A percentile compares a stretch with the other conserved stretches of the same genome.
phyloP scores from a whole-genome alignment of 805 yeast species.

The Komagataella pastoris region DNA sequence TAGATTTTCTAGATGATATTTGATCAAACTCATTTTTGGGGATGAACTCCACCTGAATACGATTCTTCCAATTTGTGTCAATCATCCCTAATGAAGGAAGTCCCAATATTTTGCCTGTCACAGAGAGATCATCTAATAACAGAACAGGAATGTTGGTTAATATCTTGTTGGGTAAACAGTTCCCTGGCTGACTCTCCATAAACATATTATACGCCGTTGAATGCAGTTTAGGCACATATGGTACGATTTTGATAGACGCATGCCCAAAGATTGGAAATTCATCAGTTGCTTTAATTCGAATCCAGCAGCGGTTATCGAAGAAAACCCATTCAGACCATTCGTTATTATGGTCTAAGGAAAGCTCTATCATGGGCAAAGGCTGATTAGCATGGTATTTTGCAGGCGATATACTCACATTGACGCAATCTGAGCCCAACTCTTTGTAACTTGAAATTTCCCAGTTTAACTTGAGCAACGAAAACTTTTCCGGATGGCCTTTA shows the following conservation, averaged over 20 bases:
- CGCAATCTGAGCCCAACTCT: constrained; percentile 7
- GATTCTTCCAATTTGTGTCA: not conserved
- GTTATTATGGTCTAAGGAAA: not conserved
- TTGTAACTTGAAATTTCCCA: constrained; percentile 7
- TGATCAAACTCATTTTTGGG: not conserved
- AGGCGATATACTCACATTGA: not conserved
- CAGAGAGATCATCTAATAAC: not conserved
- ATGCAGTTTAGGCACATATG: not conserved
- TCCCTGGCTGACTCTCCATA: not conserved
- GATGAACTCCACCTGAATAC: not conserved
- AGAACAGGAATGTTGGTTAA: not conserved
- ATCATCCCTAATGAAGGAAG: not conserved
- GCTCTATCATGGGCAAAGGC: not conserved
- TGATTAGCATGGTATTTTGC: not conserved
- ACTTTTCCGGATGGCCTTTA: constrained; percentile 3
- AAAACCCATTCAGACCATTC: constrained; percentile 18
- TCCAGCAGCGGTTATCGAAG: constrained; percentile 28
- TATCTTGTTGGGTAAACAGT: not conserved
- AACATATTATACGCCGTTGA: not conserved
- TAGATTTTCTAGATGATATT: not conserved
- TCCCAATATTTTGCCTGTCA: not conserved
- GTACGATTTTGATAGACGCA: not conserved
- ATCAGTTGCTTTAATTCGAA: constrained; percentile 7
- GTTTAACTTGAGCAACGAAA: constrained; percentile 10
- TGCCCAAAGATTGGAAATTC: not conserved